Conservation (phyloP, 352 stramenopile species). For the Thraustochytrium sp. region DNA sequence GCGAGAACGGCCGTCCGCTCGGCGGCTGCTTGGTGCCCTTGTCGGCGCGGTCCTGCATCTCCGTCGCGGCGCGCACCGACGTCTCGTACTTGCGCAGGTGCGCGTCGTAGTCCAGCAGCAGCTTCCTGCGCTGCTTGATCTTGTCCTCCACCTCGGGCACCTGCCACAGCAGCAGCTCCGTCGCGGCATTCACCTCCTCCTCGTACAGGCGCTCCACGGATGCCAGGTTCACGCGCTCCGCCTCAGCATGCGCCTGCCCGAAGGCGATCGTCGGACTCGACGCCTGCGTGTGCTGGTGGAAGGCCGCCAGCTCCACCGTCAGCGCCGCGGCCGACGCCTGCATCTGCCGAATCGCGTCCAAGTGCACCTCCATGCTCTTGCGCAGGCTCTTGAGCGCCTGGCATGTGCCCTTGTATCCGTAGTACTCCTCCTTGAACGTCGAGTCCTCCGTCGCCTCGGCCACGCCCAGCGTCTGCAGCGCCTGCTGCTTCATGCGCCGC, state of each 20-base stretch:
- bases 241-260: slow-evolving; percentile 23
- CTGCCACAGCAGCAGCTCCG: slow-evolving; percentile 34
- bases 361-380: slow-evolving; percentile 14
- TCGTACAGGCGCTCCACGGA: slow-evolving; percentile 39
- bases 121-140: slow-evolving; percentile 6
- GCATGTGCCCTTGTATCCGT: slow-evolving; percentile 29
- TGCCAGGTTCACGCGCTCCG: slow-evolving; percentile 8
- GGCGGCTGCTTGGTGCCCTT: not conserved
- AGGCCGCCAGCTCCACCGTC: slow-evolving; percentile 29
- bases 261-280: slow-evolving; percentile 20
- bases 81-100: slow-evolving; percentile 37
- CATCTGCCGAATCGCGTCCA: slow-evolving; percentile 28
- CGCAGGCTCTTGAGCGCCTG: slow-evolving; percentile 27
- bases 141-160: slow-evolving; percentile 35
- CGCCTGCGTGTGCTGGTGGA: slow-evolving; percentile 26
- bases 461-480: slow-evolving; percentile 30
- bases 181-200: slow-evolving; percentile 26
- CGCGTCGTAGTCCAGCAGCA: slow-evolving; percentile 36
- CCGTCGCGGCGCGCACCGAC: not conserved
- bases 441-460: slow-evolving; percentile 39
- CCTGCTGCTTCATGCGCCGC: slow-evolving; percentile 41
- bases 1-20: not conserved
- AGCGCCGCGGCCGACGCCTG: slow-evolving; percentile 1
- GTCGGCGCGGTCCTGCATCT: not conserved
- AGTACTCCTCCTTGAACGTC: slow-evolving; percentile 5